Base-by-base conservation (phyloP, 352 stramenopile species). In the Pseudoperonospora humuli region DNA sequence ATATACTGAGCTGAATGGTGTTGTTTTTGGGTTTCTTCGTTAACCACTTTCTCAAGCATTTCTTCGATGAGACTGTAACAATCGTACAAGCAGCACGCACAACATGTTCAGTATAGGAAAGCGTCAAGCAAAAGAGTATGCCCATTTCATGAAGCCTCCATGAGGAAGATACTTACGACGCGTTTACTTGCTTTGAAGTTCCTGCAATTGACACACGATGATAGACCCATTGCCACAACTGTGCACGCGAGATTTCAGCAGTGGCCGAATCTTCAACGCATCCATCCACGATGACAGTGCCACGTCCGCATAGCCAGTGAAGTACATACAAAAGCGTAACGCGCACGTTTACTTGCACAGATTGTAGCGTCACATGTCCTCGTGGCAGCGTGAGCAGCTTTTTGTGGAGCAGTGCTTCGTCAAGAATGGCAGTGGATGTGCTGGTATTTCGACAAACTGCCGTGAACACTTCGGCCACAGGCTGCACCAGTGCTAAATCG, bases 221-320 rank as follows among this genome's bases (percentile, higher is more conserved):
- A 45, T 73, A 54, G 7, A 86, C 64, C 76, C 76, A 86, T 48
- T 88, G 76, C 76, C 88, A 97, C 47, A 97, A 83, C 54, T 98
- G 89, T 7, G 83, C 88, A 23, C 92, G 77, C 21, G 84, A 96
- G 42, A 97, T 97, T 72, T 98, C 89, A 4, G 92, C 90, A 0
- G 89, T 97, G 33, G 92, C 92, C 14, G 89, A 94, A 70, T 97
- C 89, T 68, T 97, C 92, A 54, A 97, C 89, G 34, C 86, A 88
- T 46, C 92, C 78, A 53, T 96, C 81, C 20, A 97, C 66, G 29
- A 95, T 76, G 45, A 96, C 89, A 18, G 84, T 96, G 18, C 92
- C 92, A 21, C 88, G 42, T 11, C 85, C 92, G 20, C 78, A 58
- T 33, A 97, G 68, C 92, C 92, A 97, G 25, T 80, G 79, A 41